Base-by-base conservation (phyloP, 2,329 filamentous ascomycete species). In the Drechslera avenae region DNA sequence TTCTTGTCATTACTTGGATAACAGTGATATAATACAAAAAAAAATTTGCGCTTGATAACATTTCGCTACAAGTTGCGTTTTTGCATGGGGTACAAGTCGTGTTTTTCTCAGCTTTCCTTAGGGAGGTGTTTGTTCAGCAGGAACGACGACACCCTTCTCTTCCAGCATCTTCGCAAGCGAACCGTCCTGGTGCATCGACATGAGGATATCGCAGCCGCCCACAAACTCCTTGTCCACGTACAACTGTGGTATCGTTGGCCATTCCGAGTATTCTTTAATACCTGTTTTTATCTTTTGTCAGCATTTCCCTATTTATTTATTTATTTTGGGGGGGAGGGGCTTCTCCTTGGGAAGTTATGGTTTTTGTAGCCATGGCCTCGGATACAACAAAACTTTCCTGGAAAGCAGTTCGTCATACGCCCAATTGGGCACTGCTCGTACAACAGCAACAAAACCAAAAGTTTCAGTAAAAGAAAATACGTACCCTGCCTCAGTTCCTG, bases 211-310 rank as follows among this genome's bases (percentile, higher is more conserved):
- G 73, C 92, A 97, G n/a, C 94, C 94, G 47, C 94, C 94, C 39
- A 99, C 81, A 72, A 99, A 99, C 73, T 99, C 93, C 78, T 93
- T 93, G 57, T 95, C 86, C 43, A 99, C 82, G 76, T 97, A 99
- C 14, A 99, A 82, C 76, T 99, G 94, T 5, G 94, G 94, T 72
- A 99, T 97, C 16, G 94, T 99, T 12, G 94, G 94, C 94, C 94
- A 99, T 73, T 97, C 94, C 1, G 92, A 96, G 81, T 94, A 99
- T 77, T 99, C 93, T 79, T 99, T 99, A 79, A 99, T 96, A 44
- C 94, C 93, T 92, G 60, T 36, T 35, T 13, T 6, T 16, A 58
- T 41, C n/a, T n/a, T n/a, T 51, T 52, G 52, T 64, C 52, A 66
- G 56, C 46, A 50, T 39, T n/a, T n/a, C n/a, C n/a, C n/a, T n/a